Evolutionary conservation across 345 rosid species (phyloP), one percentile per base, ranked within the genome.

Genomic region (Pistacia atlantica): DNA sequence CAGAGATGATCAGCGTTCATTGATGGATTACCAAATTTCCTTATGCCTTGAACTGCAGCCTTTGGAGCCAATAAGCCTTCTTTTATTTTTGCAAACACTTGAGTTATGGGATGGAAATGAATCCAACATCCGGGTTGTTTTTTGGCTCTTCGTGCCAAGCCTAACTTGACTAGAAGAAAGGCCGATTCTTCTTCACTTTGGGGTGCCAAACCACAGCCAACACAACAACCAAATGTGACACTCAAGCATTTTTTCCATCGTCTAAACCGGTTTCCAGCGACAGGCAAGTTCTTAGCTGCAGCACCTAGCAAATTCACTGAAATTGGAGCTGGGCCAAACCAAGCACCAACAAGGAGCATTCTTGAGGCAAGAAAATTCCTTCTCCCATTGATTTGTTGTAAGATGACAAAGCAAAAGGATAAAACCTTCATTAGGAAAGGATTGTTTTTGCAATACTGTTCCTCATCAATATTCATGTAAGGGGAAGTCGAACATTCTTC

Each of bases 281-380:
- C 75, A n/a, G 97, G 86, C 90, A 91, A 78, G 69, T 80, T 81
- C 68, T 87, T 89, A 46, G 99, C 95, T 2, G 95, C 91, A 61
- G 89, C 65, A 38, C 89, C 90, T 33, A 95, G 89, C 78, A 93
- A 66, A 77, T 63, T 86, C 18, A 80, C 90, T 0, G 94, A 75
- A 59, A 93, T 81, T 0, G 97, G 88, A 14, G 90, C 89, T 0
- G 98, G 93, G 75, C 94, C 99, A 79, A 95, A 88, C 97, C 98
- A 95, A 80, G 92, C 93, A 55, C 96, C 97, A 7, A 87, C 97
- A 3, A 91, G 89, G 64, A 93, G 89, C 96, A 93, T 95, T 87
- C 87, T 85, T 28, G 84, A 79, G 54, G 99, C 87, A 33, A 93
- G 84, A 71, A 83, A 83, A 80, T 87, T 90, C 84, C 86, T 86